Conservation (phyloP, 2,329 filamentous ascomycete species). For the Achaetomium macrosporum region DNA sequence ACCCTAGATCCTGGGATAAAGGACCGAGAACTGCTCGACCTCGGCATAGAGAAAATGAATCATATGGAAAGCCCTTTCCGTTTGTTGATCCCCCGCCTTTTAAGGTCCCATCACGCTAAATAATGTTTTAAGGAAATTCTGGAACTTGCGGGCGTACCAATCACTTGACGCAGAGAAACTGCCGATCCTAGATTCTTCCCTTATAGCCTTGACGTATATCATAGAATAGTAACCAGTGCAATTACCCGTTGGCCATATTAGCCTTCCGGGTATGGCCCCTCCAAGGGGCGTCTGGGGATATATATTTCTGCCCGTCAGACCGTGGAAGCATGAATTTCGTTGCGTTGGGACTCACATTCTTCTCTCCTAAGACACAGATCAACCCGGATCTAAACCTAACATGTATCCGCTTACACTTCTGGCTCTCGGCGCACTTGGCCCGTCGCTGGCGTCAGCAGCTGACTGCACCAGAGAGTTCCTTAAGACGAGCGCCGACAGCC, state of each 20-base stretch:
- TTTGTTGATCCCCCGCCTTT: not conserved
- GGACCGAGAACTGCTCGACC: too few species aligned
- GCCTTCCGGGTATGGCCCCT: not conserved
- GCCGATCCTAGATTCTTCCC: conserved; percentile 3
- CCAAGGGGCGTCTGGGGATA: not conserved
- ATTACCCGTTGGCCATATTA: conserved; percentile 11
- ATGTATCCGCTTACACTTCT: conserved; percentile 3
- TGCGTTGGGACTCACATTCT: too few species aligned
- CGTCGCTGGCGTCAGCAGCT: conserved; percentile 5
- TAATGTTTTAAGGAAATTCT: not conserved
- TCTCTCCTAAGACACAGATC: too few species aligned
- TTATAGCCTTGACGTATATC: not conserved
- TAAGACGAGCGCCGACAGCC: conserved; percentile 18
- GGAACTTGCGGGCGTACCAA: not conserved
- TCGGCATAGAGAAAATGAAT: too few species aligned
- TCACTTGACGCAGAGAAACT: conserved; percentile 6
- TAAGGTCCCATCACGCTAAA: not conserved
- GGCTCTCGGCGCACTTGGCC: not conserved
- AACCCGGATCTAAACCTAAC: not conserved
- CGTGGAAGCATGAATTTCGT: not conserved
- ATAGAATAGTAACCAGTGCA: not conserved
- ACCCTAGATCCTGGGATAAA: too few species aligned
- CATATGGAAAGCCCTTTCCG: too few species aligned
- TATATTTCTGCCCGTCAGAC: not conserved
- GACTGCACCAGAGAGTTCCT: conserved; percentile 23